A percentile compares a stretch with the other conserved stretches of the same genome.
These are phyloP conservation scores for Fragilariopsis cylindrus DNA, from an alignment of 108 stramenopile genomes.

Conservation along the genomic window DNA sequence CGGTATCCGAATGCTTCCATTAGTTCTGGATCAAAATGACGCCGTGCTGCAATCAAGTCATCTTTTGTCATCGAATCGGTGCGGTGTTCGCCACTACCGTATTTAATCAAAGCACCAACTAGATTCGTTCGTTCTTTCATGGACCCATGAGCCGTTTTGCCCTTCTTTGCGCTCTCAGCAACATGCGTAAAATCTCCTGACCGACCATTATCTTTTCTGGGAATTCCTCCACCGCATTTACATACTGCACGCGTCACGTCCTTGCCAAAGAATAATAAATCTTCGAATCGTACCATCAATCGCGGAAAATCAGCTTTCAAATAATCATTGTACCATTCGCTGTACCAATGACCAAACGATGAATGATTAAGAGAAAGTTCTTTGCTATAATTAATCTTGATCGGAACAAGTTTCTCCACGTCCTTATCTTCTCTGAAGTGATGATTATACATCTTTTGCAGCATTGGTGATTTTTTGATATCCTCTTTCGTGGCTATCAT, in stretches of 20 bases:
- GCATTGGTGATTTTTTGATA: neutral
- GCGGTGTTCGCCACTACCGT: conserved; percentile 13
- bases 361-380: neutral
- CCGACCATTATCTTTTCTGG: neutral
- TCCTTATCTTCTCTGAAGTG: neutral
- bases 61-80: conserved; percentile 5
- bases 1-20: conserved; percentile 20
- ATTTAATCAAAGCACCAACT: conserved; percentile 27
- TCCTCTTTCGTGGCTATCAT: conserved; percentile 30
- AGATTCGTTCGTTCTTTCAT: conserved; percentile 16
- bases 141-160: conserved; percentile 17
- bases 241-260: conserved; percentile 24
- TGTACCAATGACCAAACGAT: conserved; percentile 60
- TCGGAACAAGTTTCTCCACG: conserved; percentile 2
- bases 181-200: conserved; percentile 14
- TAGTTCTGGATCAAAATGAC: conserved; percentile 17
- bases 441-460: neutral
- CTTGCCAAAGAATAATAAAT: conserved; percentile 34
- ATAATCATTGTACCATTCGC: conserved; percentile 62
- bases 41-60: conserved; percentile 10
- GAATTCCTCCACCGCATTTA: conserved; percentile 27
- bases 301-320: conserved; percentile 51
- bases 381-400: conserved; percentile 2
- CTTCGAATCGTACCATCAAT: conserved; percentile 75
- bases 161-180: conserved; percentile 26